Evolutionary conservation across 1,284 basidiomycete species (phyloP).

Genomic region (Crepidotus sp.): DNA sequence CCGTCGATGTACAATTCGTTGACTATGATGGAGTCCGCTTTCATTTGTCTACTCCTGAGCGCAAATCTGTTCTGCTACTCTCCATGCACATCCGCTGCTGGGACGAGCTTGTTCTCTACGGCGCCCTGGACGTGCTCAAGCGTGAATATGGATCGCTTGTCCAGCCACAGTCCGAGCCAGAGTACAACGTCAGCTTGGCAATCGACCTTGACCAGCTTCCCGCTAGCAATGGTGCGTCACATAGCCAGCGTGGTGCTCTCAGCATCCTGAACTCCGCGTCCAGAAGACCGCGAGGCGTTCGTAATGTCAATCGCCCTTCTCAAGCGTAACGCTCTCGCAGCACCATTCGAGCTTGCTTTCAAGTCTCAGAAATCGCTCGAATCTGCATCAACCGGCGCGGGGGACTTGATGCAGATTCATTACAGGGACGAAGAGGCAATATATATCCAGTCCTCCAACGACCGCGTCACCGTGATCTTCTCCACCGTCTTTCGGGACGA

Average conservation of each 20-base stretch:
- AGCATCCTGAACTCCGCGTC: slow-evolving; percentile 1
- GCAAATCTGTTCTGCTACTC: slow-evolving; percentile 70
- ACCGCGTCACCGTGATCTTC: slow-evolving; percentile 98
- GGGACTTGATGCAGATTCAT: slow-evolving; percentile 87
- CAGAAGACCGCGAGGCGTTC: slow-evolving; percentile 74
- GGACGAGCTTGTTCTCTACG: slow-evolving; percentile 86
- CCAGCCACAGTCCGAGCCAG: slow-evolving; percentile 58
- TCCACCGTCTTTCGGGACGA: slow-evolving; percentile 97
- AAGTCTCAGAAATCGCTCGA: slow-evolving; percentile 82
- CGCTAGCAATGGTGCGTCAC: slow-evolving; percentile 61
- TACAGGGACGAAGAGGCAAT: slow-evolving; percentile 97
- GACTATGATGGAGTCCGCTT: slow-evolving; percentile 98
- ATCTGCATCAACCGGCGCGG: slow-evolving; percentile 51
- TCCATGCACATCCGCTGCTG: slow-evolving; percentile 98
- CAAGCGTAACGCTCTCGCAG: slow-evolving; percentile 92
- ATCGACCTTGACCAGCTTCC: slow-evolving; percentile 87
- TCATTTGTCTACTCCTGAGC: slow-evolving; percentile 81
- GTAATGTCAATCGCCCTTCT: slow-evolving; percentile 80
- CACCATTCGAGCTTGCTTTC: slow-evolving; percentile 91
- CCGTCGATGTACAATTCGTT: slow-evolving; percentile 92
- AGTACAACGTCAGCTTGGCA: slow-evolving; percentile 83
- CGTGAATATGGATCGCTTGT: slow-evolving; percentile 81
- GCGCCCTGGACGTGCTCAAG: slow-evolving; percentile 73
- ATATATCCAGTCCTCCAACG: slow-evolving; percentile 86
- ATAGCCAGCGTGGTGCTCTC: background rate